phyloP scores from a whole-genome alignment of 768 basidiomycete genomes.

The Chalciporus pseudorubinellus region DNA sequence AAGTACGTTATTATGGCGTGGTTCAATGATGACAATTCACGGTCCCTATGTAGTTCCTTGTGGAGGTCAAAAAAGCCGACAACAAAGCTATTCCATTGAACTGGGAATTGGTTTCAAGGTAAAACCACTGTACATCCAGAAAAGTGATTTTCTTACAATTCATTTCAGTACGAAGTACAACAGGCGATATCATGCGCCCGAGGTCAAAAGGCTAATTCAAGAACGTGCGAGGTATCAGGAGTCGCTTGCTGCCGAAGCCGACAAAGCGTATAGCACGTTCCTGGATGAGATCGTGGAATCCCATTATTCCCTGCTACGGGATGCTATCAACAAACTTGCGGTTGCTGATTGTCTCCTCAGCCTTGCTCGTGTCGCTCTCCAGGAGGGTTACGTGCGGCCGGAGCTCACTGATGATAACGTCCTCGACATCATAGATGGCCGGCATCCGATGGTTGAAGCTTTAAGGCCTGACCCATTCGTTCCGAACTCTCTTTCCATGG shows the following conservation, averaged over 20 bases:
- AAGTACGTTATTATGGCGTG: conserved; percentile 43
- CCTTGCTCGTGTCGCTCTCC: conserved; percentile 75
- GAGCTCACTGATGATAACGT: conserved; percentile 62
- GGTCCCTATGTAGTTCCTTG: conserved; percentile 53
- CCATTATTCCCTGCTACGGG: conserved; percentile 69
- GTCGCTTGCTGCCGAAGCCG: conserved; percentile 62
- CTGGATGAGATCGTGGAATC: conserved; percentile 64
- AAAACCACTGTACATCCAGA: neutral
- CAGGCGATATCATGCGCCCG: conserved; percentile 76
- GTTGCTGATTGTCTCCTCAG: conserved; percentile 84
- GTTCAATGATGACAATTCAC: neutral
- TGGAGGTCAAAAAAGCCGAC: conserved; percentile 70
- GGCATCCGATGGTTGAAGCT: conserved; percentile 92
- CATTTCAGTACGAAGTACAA: conserved; percentile 61
- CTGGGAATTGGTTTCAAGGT: conserved; percentile 74
- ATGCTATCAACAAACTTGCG: conserved; percentile 78
- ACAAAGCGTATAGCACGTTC: conserved; percentile 64
- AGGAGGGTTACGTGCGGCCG: conserved; percentile 76
- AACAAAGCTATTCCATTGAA: conserved; percentile 42
- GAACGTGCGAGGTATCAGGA: conserved; percentile 78
- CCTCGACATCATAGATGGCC: conserved; percentile 76
- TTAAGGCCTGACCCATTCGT: conserved; percentile 80
- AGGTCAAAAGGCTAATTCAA: conserved; percentile 55
- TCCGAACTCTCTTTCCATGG: conserved; percentile 74
- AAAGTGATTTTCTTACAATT: neutral